Conservation (phyloP, 2,329 filamentous ascomycete species). For the Davidsoniella virescens region DNA sequence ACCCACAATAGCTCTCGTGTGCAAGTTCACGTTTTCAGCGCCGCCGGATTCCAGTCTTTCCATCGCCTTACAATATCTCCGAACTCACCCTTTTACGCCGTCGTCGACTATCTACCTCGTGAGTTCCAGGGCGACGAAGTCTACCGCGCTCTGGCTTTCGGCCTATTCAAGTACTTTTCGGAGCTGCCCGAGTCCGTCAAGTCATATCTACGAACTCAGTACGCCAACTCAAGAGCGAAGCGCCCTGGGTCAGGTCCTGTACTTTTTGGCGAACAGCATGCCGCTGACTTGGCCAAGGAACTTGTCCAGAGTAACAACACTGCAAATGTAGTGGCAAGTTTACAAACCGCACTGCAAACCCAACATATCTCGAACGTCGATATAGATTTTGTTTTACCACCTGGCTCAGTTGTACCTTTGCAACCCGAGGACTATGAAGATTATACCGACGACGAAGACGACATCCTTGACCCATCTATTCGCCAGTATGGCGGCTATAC, state of each 20-base stretch:
- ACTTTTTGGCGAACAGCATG: slow-evolving; percentile 82
- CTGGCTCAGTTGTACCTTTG: slow-evolving; percentile 54
- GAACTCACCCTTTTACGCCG: slow-evolving; percentile 77
- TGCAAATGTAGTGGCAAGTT: slow-evolving; percentile 51
- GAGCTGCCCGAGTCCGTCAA: slow-evolving; percentile 70
- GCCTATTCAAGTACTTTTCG: slow-evolving; percentile 82
- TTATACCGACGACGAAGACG: slow-evolving; percentile 45
- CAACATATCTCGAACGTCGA: slow-evolving; percentile 76
- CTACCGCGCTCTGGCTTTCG: slow-evolving; percentile 79
- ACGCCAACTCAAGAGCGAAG: slow-evolving; percentile 32
- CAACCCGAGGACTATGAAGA: slow-evolving; percentile 43
- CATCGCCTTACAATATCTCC: slow-evolving; percentile 85
- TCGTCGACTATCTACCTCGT: slow-evolving; percentile 76
- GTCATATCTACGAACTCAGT: slow-evolving; percentile 45
- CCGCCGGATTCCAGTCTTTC: slow-evolving; percentile 79
- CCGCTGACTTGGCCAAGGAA: slow-evolving; percentile 70
- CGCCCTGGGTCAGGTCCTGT: slow-evolving; percentile 47
- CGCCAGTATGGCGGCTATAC: slow-evolving; percentile 65
- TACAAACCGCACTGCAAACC: slow-evolving; percentile 62
- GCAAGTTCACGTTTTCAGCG: slow-evolving; percentile 81
- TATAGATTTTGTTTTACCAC: slow-evolving; percentile 70
- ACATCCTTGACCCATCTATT: slow-evolving; percentile 45
- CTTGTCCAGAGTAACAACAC: slow-evolving; percentile 73
- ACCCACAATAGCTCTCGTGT: slow-evolving; percentile 82
- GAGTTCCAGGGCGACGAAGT: slow-evolving; percentile 94